These are phyloP conservation scores for Lentinula sp. DNA, from an alignment of 768 basidiomycete genomes.

Conservation along the genomic window DNA sequence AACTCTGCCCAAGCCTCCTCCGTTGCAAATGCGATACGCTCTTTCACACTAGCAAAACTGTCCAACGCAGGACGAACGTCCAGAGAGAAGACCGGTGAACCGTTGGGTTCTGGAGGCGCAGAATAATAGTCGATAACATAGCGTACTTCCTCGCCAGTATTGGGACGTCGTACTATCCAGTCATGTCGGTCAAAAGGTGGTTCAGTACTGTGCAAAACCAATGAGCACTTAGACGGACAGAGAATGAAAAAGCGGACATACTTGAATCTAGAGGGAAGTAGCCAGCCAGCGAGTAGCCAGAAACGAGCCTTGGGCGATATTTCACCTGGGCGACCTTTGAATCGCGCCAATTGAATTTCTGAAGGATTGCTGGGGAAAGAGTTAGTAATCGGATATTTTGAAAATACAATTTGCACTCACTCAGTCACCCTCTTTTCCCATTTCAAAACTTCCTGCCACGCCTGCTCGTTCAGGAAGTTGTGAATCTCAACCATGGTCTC, in stretches of 20 bases:
- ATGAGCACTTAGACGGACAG: neutral
- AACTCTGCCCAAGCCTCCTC: conserved; percentile 58
- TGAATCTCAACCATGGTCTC: conserved; percentile 98
- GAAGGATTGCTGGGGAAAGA: conserved; percentile 40
- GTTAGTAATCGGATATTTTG: conserved; percentile 1
- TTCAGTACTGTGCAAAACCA: conserved; percentile 51
- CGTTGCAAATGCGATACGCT: conserved; percentile 65
- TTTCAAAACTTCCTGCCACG: conserved; percentile 89
- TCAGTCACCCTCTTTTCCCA: conserved; percentile 76
- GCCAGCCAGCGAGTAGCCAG: conserved; percentile 80
- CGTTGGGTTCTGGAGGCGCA: conserved; percentile 82
- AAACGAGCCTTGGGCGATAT: conserved; percentile 92
- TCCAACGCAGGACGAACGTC: conserved; percentile 96
- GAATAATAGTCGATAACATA: conserved; percentile 99
- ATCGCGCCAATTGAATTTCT: conserved; percentile 70
- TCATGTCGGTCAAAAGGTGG: conserved; percentile 98
- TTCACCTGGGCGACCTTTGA: conserved; percentile 88
- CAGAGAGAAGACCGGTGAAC: conserved; percentile 90
- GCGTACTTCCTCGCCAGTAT: conserved; percentile 76
- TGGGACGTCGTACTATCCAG: conserved; percentile 85
- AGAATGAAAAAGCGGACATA: conserved; percentile 28
- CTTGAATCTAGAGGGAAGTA: conserved; percentile 90
- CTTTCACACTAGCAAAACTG: conserved; percentile 67
- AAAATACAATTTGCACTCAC: conserved; percentile 34
- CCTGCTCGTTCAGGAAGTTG: conserved; percentile 95